Evolutionary conservation across 148 eudicot genomes (phyloP), one percentile per base, ranked within the genome.

Genomic region (Silene latifolia): DNA sequence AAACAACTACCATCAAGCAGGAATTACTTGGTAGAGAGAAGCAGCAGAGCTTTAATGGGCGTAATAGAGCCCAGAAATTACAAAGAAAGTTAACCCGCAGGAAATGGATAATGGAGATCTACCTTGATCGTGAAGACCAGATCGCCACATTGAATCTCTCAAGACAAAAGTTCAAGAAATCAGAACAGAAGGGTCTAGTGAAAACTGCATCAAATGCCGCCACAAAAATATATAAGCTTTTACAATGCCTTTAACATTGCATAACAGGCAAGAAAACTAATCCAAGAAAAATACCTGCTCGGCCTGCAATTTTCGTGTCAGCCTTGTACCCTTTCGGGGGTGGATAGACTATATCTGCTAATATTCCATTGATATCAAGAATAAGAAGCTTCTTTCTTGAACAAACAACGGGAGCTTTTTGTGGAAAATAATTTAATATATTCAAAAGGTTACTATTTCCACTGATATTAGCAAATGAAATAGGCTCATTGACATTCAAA

Each of bases 91-190:
- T 39, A 72, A 32, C 12, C 32, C n/a, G 19, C 39, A 76, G 23
- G 13, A 8, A n/a, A 24, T 59, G 39, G 17, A 27, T 51, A 77
- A 15, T 25, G 25, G 72, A 76, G 58, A 72, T 71, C 35, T 89
- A 92, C 98, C 82, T 89, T 35, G 90, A 77, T 87, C 97, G 88
- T 67, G 99, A 95, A 61, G 99, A 92, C 99, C 97, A 92, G 71
- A 95, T 85, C 8, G 87, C 99, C 32, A 95, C 92, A 63, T 90
- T 81, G 72, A 95, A 95, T 74, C 84, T 90, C 83, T 90, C 93
- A 79, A 92, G 89, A 83, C 97, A 95, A 83, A 95, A 95, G 78
- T 80, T 76, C 80, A 95, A 76, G 80, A 95, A 95, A 76, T 92
- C 97, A 77, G 75, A 64, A 68, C 86, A 89, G 78, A 78, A 92